Base-by-base conservation (phyloP, 352 stramenopile species). In the Thalassiosira sp. region DNA sequence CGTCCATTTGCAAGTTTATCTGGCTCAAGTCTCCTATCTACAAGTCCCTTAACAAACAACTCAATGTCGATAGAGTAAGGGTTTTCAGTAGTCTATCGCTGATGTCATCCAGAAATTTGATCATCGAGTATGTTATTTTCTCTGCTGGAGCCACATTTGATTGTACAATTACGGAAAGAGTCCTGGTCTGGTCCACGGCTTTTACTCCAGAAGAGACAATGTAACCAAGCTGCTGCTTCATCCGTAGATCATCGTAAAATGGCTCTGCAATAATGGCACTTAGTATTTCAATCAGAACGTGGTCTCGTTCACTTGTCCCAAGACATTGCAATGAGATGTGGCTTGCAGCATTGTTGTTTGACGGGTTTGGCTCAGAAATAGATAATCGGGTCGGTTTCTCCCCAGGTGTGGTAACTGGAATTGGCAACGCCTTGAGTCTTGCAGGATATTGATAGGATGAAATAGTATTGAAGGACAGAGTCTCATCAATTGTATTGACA, bases 181-280 rank as follows among this genome's bases (percentile, higher is more conserved):
- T 81, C 60, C 86, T 78, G n/a, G 66, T 83, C 25, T 87, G 75
- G 13, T 82, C 85, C 11, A 89, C 18, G 28, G 61, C 78, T 35
- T 85, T 88, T 11, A 91, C 64, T 28, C 87, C 85, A 16, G 69
- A 85, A 1, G 66, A 85, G 2, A 91, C 85, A 58, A 93, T 91
- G 42, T 93, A 93, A 1, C 87, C 87, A 7, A 93, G 77, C 54
- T 93, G 87, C 54, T 91, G 76, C 27, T 85, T 84, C 11, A 85
- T 93, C 72, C 87, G 69, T 1, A 93, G 54, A 54, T 91, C 83
- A 62, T 90, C 72, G 51, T 89, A 93, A 49, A 93, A 89, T 68
- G 71, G 76, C 64, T 93, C 81, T 45, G 63, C 49, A 20, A 91
- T 72, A 56, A 91, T 85, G 3, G 78, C 62, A 49, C 71, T 81